These are phyloP conservation scores for Grigorovia transvaalensis DNA, from an alignment of 805 yeast species.

Conservation along the genomic window DNA sequence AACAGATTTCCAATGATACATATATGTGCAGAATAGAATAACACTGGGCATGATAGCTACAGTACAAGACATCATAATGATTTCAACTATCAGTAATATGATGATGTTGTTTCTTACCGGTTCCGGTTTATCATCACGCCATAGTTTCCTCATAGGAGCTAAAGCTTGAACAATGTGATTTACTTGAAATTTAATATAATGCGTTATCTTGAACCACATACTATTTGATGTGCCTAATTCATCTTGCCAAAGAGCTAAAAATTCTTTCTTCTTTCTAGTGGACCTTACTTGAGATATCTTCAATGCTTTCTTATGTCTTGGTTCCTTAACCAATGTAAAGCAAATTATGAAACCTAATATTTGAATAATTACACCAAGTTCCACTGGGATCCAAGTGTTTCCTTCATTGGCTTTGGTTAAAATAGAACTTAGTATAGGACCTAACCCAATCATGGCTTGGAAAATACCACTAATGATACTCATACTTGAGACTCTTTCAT, in stretches of 20 bases:
- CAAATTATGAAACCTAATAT: constrained; percentile 30
- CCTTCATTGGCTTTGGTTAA: constrained; percentile 22
- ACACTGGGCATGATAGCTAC: constrained; percentile 34
- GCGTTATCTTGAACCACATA: neutral
- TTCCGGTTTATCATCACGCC: constrained; percentile 33
- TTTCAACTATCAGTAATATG: constrained; percentile 38
- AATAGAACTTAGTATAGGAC: constrained; percentile 50
- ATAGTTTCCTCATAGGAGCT: constrained; percentile 44
- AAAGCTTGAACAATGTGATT: constrained; percentile 20
- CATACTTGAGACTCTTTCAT: constrained; percentile 44
- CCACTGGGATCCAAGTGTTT: constrained; percentile 24
- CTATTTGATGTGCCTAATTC: neutral
- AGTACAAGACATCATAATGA: constrained; percentile 32
- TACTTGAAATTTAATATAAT: constrained; percentile 8
- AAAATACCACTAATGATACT: constrained; percentile 51
- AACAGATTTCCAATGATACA: constrained; percentile 43
- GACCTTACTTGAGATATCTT: constrained; percentile 34
- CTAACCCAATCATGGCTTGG: constrained; percentile 50
- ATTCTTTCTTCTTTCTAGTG: neutral
- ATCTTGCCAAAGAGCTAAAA: neutral
- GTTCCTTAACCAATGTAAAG: constrained; percentile 44
- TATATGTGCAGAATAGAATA: constrained; percentile 43
- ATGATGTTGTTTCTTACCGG: constrained; percentile 39
- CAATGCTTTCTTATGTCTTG: constrained; percentile 48
- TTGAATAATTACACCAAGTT: constrained; percentile 20